A percentile compares a stretch with the other conserved stretches of the same genome.
These are phyloP conservation scores for Bacidia gigantensis DNA, from an alignment of 495 filamentous ascomycete species.

Conservation along the genomic window DNA sequence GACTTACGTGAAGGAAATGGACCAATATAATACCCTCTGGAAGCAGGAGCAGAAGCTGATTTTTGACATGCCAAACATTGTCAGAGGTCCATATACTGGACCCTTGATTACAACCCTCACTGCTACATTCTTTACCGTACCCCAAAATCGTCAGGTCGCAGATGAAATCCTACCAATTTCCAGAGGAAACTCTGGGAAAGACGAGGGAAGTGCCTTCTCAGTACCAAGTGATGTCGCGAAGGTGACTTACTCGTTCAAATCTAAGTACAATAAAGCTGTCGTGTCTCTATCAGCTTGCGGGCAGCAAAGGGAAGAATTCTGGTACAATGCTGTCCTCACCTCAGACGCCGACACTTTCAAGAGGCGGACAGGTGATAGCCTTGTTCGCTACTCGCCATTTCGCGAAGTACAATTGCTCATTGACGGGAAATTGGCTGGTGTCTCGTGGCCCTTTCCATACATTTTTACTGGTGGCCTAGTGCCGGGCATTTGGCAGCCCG, in stretches of 20 bases:
- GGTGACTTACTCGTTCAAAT: slow-evolving; percentile 30
- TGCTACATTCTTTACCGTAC: slow-evolving; percentile 54
- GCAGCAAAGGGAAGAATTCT: slow-evolving; percentile 72
- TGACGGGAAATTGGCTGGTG: slow-evolving; percentile 61
- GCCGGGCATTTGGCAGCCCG: slow-evolving; percentile 69
- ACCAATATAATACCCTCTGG: slow-evolving; percentile 58
- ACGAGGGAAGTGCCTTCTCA: slow-evolving; percentile 51
- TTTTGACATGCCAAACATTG: slow-evolving; percentile 70
- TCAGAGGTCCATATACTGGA: slow-evolving; percentile 64
- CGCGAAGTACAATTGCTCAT: slow-evolving; percentile 73
- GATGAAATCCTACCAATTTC: slow-evolving; percentile 67
- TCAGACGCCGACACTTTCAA: slow-evolving; percentile 49
- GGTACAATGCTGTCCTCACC: slow-evolving; percentile 68
- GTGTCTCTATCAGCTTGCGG: slow-evolving; percentile 67
- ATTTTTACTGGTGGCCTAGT: slow-evolving; percentile 83
- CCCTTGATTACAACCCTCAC: slow-evolving; percentile 65
- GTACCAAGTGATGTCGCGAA: slow-evolving; percentile 51
- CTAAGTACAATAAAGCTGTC: slow-evolving; percentile 57
- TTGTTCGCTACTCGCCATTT: slow-evolving; percentile 65
- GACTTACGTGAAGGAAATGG: slow-evolving; percentile 79
- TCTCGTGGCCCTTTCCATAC: slow-evolving; percentile 73
- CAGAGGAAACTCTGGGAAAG: slow-evolving; percentile 34
- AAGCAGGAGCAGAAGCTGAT: slow-evolving; percentile 56
- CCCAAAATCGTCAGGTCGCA: slow-evolving; percentile 36
- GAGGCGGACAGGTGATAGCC: slow-evolving; percentile 34